These are phyloP conservation scores for Avena eriantha DNA, from an alignment of 176 grass and related monocot genomes.

Conservation along the genomic window DNA sequence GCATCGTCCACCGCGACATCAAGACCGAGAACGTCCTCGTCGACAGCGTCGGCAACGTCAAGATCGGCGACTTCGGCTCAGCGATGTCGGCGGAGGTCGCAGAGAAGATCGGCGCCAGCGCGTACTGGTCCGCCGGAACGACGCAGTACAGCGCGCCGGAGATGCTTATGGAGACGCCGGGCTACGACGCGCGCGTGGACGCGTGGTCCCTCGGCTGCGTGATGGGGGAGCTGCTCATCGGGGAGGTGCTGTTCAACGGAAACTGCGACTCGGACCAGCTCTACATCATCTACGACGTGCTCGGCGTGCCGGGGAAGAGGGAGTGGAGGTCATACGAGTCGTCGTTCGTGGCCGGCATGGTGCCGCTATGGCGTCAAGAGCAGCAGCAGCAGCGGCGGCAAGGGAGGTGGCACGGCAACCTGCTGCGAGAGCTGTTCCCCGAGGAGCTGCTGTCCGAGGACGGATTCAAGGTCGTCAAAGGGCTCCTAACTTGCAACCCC, in stretches of 20 bases:
- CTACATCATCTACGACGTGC: too few relatives aligned
- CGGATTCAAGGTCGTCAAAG: constrained; percentile 11
- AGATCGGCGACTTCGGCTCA: neutral
- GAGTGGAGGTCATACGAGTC: too few relatives aligned
- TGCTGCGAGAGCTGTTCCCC: constrained; percentile 7
- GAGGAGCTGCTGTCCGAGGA: neutral
- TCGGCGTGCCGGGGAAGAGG: too few relatives aligned
- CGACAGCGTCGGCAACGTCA: too few relatives aligned
- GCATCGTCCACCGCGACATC: constrained; percentile 95
- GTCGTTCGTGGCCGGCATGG: neutral
- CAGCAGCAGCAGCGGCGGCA: neutral
- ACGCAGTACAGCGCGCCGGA: neutral
- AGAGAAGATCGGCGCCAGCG: neutral
- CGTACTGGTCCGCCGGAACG: constrained; percentile 15
- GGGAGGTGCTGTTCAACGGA: too few relatives aligned
- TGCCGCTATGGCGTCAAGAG: neutral
- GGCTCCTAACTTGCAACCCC: constrained; percentile 10
- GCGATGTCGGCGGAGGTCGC: neutral
- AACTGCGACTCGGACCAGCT: too few relatives aligned
- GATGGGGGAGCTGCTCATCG: too few relatives aligned
- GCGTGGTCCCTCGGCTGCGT: too few relatives aligned
- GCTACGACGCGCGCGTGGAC: neutral
- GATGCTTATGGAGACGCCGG: neutral
- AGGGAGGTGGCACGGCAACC: neutral
- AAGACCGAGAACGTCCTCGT: constrained; percentile 87